phyloP scores from a whole-genome alignment of 441 rosid genomes.

The Syzygium malaccense region DNA sequence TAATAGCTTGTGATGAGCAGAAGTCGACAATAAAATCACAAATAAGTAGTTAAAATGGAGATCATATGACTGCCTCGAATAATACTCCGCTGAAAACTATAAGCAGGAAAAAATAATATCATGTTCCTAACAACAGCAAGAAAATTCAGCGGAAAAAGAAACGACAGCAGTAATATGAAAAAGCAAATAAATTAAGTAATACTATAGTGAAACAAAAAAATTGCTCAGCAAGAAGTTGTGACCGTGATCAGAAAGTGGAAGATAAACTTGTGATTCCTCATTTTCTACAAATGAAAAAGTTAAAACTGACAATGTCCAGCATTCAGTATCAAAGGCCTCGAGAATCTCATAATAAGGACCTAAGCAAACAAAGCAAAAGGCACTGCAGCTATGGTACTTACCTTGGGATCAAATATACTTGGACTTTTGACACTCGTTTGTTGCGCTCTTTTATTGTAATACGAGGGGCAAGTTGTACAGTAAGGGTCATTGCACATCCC shows the following conservation, averaged over 20 bases:
- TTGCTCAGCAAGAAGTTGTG: background rate
- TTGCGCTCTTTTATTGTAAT: slow-evolving; percentile 36
- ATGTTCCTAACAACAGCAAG: too few relatives aligned
- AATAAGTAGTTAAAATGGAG: too few relatives aligned
- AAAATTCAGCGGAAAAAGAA: too few relatives aligned
- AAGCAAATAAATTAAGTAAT: background rate
- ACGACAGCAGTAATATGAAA: too few relatives aligned
- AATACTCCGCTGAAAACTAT: too few relatives aligned
- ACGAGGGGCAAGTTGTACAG: slow-evolving; percentile 83
- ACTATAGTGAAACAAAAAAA: background rate
- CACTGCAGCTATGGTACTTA: slow-evolving; percentile 7
- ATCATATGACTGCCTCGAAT: too few relatives aligned
- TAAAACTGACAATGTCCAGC: background rate
- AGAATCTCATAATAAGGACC: background rate
- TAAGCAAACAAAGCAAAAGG: background rate
- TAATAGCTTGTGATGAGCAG: too few relatives aligned
- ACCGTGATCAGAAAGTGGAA: background rate
- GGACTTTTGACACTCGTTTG: slow-evolving; percentile 32
- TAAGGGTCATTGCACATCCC: slow-evolving; percentile 93
- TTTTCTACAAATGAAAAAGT: background rate
- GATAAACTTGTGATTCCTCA: background rate
- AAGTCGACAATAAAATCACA: too few relatives aligned
- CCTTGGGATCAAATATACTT: slow-evolving; percentile 49
- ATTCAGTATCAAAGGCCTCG: background rate
- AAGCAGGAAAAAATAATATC: too few relatives aligned